phyloP scores from a whole-genome alignment of 495 filamentous ascomycete species.

The Aspergillus cavernicola region DNA sequence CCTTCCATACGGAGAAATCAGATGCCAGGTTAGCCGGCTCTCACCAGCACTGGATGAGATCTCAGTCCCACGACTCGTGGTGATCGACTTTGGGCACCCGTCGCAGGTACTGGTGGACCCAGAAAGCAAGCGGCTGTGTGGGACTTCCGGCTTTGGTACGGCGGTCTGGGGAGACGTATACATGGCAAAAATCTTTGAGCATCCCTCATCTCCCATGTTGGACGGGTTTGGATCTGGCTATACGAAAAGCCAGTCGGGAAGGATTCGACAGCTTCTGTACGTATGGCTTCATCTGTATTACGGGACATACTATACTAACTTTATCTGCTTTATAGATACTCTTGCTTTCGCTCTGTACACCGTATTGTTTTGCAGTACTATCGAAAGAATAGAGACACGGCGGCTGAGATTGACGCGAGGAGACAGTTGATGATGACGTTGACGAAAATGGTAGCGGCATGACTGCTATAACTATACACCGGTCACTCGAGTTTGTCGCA shows the following conservation, averaged over 20 bases:
- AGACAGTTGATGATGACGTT: conserved; percentile 32
- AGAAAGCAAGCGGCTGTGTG: conserved; percentile 39
- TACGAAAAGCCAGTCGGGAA: conserved; percentile 19
- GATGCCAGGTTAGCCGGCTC: conserved; percentile 46
- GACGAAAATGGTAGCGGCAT: conserved; percentile 20
- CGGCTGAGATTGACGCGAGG: conserved; percentile 36
- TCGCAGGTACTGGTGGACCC: conserved; percentile 57
- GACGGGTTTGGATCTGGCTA: conserved; percentile 38
- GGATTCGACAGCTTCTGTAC: conserved; percentile 35
- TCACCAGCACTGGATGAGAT: conserved; percentile 53
- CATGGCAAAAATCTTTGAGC: conserved; percentile 44
- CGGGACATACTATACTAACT: not conserved
- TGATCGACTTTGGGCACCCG: conserved; percentile 53
- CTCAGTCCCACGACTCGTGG: conserved; percentile 50
- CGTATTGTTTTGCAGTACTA: conserved; percentile 42
- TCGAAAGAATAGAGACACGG: conserved; percentile 31
- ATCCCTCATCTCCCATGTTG: conserved; percentile 30
- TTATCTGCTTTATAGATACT: conserved; percentile 28
- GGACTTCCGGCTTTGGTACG: conserved; percentile 43
- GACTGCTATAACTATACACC: not conserved
- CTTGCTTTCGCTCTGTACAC: conserved; percentile 40
- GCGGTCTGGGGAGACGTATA: conserved; percentile 49
- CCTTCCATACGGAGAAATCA: conserved; percentile 61
- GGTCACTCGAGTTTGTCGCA: not conserved
- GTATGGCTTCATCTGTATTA: conserved; percentile 9